phyloP scores from a whole-genome alignment of 208 protist genomes.

The Trypanosoma cruzi region DNA sequence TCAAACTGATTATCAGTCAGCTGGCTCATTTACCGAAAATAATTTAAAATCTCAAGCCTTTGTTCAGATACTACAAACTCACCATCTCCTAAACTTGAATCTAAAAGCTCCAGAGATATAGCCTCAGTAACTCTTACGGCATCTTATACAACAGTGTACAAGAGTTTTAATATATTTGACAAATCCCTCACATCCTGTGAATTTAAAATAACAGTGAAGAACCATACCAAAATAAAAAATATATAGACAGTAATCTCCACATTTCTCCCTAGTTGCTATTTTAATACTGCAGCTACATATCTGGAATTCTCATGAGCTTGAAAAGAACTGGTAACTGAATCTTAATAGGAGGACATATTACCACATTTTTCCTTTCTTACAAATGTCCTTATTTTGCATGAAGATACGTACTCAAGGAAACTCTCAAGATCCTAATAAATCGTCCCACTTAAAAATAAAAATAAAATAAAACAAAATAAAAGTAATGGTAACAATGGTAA shows the following conservation, averaged over 20 bases:
- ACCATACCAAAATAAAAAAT: background rate
- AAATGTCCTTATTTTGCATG: slow-evolving; percentile 17
- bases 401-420: slow-evolving; percentile 36
- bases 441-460: slow-evolving; percentile 25
- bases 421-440: slow-evolving; percentile 39
- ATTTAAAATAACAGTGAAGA: slow-evolving; percentile 18
- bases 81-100: slow-evolving; percentile 14
- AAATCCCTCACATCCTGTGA: slow-evolving; percentile 2
- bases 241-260: slow-evolving; percentile 17
- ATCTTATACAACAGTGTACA: slow-evolving; percentile 6
- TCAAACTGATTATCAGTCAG: slow-evolving; percentile 11
- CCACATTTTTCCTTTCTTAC: slow-evolving; percentile 5
- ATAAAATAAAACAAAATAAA: slow-evolving; percentile 10
- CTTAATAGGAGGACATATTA: slow-evolving; percentile 31
- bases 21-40: slow-evolving; percentile 6
- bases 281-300: slow-evolving; percentile 6
- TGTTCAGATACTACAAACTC: slow-evolving; percentile 13
- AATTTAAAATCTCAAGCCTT: slow-evolving; percentile 8
- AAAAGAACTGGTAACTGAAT: slow-evolving; percentile 26
- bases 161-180: slow-evolving; percentile 4
- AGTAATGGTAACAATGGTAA: slow-evolving; percentile 1
- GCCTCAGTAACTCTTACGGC: background rate
- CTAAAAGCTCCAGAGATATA: slow-evolving; percentile 13
- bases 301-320: slow-evolving; percentile 30
- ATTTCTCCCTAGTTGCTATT: slow-evolving; percentile 18